Conservation (phyloP, 2,329 filamentous ascomycete species). For the Escovopsis sp. region DNA sequence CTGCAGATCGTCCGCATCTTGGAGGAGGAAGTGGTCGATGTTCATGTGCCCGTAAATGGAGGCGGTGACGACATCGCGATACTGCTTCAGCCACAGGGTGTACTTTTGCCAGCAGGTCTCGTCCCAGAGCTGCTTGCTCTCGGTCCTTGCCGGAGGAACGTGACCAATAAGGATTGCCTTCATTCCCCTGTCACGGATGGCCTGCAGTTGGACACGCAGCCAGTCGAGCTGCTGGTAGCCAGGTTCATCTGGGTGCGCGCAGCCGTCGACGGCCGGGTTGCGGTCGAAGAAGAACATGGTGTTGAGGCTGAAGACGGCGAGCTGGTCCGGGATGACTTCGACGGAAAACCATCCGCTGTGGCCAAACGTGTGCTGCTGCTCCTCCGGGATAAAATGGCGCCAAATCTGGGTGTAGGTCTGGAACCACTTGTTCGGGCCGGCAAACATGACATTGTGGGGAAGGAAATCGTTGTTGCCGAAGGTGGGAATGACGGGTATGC, state of each 20-base stretch:
- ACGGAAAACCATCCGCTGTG: slow-evolving; percentile 90
- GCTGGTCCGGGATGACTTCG: slow-evolving; percentile 72
- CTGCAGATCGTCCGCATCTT: slow-evolving; percentile 66
- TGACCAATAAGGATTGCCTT: slow-evolving; percentile 92
- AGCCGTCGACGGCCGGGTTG: slow-evolving; percentile 89
- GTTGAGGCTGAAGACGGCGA: slow-evolving; percentile 89
- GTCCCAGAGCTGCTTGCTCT: slow-evolving; percentile 79
- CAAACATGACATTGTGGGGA: slow-evolving; percentile 82
- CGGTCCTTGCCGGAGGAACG: slow-evolving; percentile 77
- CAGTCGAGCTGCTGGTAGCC: slow-evolving; percentile 94
- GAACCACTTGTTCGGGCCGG: slow-evolving; percentile 80
- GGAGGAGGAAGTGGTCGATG: slow-evolving; percentile 88
- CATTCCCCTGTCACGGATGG: slow-evolving; percentile 69
- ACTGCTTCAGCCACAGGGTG: slow-evolving; percentile 76
- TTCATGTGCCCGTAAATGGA: slow-evolving; percentile 94
- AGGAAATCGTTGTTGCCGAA: slow-evolving; percentile 97
- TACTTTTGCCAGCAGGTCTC: slow-evolving; percentile 99
- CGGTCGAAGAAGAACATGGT: slow-evolving; percentile 92
- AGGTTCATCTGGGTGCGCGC: slow-evolving; percentile 60
- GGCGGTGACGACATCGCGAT: slow-evolving; percentile 72
- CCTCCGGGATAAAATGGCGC: slow-evolving; percentile 77
- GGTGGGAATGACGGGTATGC: slow-evolving; percentile 72
- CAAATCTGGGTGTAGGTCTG: slow-evolving; percentile 64
- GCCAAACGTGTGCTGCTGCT: slow-evolving; percentile 78
- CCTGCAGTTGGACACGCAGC: slow-evolving; percentile 76